Base-by-base conservation (phyloP, 2,329 filamentous ascomycete genomes). In the Pseudogymnoascus sp. region DNA sequence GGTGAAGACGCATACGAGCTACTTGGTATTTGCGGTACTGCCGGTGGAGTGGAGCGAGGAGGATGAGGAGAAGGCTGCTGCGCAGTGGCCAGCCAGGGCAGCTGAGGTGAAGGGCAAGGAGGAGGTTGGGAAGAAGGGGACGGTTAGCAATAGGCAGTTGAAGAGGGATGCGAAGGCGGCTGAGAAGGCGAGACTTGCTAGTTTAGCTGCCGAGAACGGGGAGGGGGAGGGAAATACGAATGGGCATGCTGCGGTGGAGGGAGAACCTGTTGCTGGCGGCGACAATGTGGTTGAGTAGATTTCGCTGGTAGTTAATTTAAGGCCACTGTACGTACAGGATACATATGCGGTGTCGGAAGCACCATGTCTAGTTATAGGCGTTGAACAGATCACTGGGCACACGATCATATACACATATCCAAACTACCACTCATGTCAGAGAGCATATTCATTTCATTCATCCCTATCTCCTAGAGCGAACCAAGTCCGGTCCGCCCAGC, bases 1-100 rank as follows among this genome's bases (percentile, higher is more conserved):
- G 71, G 78, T 98, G 65, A 97, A 96, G 81, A 95, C 90, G 6
- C 95, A 99, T 76, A 99, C 95, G 0, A 95, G 90, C n/a, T 99
- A 99, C 74, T 82, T 99, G 4, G 89, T 96, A 4, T 99, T 99
- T 78, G 95, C 95, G 0, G 79, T 95, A 2, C 77, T 99, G 65
- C 93, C 95, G n/a, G 82, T 86, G 46, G 87, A 90, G 66, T 99
- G 95, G 95, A 87, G 81, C 0, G 88, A 85, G 37, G 89, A 89
- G 65, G 91, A 96, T 68, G 95, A 99, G 76, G 82, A 82, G 33
- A 81, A 82, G 31, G 86, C 87, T 60, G 77, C 82, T 67, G 79
- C 82, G 61, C 84, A 82, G 66, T 91, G 87, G 84, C 85, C 86
- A 80, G 37, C 37, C 4, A 60, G 24, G 24, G 33, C 33, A 5